Base-by-base conservation (phyloP, 2,329 filamentous ascomycete species). In the Aspergillus sp. region DNA sequence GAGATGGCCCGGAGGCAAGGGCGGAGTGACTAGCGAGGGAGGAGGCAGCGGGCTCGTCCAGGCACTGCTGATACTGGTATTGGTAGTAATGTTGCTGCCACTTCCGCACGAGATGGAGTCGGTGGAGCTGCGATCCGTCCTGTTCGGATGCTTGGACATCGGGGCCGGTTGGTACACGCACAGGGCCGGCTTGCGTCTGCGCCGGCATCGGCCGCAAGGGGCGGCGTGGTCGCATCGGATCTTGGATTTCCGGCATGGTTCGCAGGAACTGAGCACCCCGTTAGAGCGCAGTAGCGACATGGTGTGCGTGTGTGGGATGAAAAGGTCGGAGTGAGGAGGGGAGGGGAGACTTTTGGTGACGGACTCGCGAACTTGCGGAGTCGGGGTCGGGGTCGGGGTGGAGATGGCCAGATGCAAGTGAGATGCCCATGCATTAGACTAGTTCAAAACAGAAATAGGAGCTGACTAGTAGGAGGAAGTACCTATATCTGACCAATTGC, bases 61-160 rank as follows among this genome's bases (percentile, higher is more conserved):
- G 43, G 43, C 43, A 47, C 43, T 47, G 43, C 43, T 47, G 43
- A 8, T 7, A 41, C 38, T 41, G 38, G n/a, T 10, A 41, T 7
- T n/a, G 9, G 38, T 7, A 41, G 38, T 19, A 47, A 10, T 47
- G 4, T 47, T 47, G 19, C 17, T 19, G 43, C 43, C 43, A 47
- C 17, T 10, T 19, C 43, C 43, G 43, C 43, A 19, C 17, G 43
- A 21, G 19, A 47, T 47, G 43, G 43, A 47, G 10, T 17, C 38
- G 6, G 38, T 41, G 45, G 45, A 25, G 21, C 45, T 48, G 21
- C 21, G 19, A 47, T 47, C 43, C n/a, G 3, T 48, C 4, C 45
- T 48, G 45, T 25, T 48, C 19, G 43, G 43, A 48, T 48, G 45
- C 45, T 48, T 48, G 45, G 45, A 25, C 45, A 48, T 48, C 45